These are phyloP conservation scores for Rhodotorula paludigena DNA, from an alignment of 768 basidiomycete genomes.

Conservation along the genomic window DNA sequence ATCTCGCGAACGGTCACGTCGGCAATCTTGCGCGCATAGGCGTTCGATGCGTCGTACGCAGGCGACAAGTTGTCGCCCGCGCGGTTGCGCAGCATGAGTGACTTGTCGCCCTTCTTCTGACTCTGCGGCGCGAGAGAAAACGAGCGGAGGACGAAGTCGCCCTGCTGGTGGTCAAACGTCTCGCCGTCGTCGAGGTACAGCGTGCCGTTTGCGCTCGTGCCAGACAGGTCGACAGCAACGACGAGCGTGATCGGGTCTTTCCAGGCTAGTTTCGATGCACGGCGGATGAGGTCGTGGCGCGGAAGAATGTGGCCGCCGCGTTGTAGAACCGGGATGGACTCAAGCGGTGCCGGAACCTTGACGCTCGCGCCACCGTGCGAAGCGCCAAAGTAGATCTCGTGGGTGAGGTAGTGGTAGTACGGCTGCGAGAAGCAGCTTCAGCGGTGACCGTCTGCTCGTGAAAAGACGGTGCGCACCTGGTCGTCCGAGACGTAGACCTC, in stretches of 20 bases:
- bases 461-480: conserved; percentile 50
- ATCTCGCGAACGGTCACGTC: conserved; percentile 76
- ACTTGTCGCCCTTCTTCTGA: conserved; percentile 47
- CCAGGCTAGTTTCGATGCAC: conserved; percentile 81
- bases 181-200: conserved; percentile 94
- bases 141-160: conserved; percentile 76
- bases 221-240: conserved; percentile 59
- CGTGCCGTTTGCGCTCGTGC: conserved; percentile 68
- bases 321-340: conserved; percentile 75
- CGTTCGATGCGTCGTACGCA: conserved; percentile 56
- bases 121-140: conserved; percentile 57
- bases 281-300: conserved; percentile 77
- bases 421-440: conserved; percentile 53
- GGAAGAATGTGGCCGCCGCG: conserved; percentile 87
- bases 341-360: conserved; percentile 71
- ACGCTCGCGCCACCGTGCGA: conserved; percentile 60
- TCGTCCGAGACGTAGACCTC: conserved; percentile 81
- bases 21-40: conserved; percentile 62
- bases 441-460: not conserved
- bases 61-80: too few relatives aligned
- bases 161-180: conserved; percentile 66
- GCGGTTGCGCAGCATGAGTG: conserved; percentile 51
- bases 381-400: conserved; percentile 62
- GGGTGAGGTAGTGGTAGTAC: conserved; percentile 89
- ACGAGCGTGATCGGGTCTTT: conserved; percentile 87